Conservation (phyloP, 805 yeast species). For the Candida krabiensis region DNA sequence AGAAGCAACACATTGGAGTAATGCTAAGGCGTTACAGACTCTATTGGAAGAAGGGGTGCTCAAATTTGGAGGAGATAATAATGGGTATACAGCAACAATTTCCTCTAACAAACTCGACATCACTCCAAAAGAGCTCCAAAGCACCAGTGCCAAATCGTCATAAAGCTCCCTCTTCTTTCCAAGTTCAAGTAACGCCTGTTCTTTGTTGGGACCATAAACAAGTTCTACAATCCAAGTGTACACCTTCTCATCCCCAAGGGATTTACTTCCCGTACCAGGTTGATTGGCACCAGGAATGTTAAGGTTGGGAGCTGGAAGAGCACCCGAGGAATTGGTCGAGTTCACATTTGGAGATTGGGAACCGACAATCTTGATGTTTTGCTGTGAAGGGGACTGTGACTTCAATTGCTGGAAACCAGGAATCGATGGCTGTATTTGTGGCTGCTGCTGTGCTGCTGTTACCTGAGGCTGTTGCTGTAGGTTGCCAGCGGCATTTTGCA, state of each 20-base stretch:
- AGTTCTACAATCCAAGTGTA: constrained; percentile 88
- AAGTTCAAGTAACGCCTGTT: constrained; percentile 85
- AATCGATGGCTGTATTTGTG: constrained; percentile 12
- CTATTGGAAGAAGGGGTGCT: constrained; percentile 87
- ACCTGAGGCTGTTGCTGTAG: constrained; percentile 9
- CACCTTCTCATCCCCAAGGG: constrained; percentile 76
- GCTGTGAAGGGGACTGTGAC: constrained; percentile 15
- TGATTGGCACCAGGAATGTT: not conserved
- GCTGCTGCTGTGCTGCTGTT: constrained; percentile 12
- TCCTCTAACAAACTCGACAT: constrained; percentile 91
- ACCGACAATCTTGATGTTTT: constrained; percentile 3
- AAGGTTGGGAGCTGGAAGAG: constrained; percentile 9
- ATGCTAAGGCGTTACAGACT: constrained; percentile 93
- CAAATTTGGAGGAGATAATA: constrained; percentile 80
- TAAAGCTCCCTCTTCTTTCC: constrained; percentile 94
- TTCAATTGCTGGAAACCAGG: constrained; percentile 22
- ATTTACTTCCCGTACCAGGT: constrained; percentile 29
- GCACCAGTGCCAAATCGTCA: constrained; percentile 86
- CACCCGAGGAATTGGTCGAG: constrained; percentile 7
- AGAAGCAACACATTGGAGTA: constrained; percentile 95
- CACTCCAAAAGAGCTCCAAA: constrained; percentile 96
- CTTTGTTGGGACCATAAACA: constrained; percentile 87
- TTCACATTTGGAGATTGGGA: constrained; percentile 4
- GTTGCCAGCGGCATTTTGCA: constrained; percentile 19
- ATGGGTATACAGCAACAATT: constrained; percentile 86